Conservation (phyloP, 2,329 filamentous ascomycete genomes). For the Dactylella cylindrospora region DNA sequence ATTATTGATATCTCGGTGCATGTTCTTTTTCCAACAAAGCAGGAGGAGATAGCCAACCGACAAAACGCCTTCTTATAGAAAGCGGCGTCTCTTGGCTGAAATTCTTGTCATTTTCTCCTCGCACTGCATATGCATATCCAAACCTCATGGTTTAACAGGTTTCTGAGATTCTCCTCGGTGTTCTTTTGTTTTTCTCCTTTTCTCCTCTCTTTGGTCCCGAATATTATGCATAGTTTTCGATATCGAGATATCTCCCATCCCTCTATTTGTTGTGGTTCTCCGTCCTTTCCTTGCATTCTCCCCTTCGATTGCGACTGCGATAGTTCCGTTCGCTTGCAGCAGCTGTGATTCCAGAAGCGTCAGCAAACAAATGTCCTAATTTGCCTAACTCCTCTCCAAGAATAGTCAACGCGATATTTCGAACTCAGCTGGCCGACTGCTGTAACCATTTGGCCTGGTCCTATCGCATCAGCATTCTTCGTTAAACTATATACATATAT, state of each 20-base stretch:
- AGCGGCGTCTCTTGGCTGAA: slow-evolving; percentile 36
- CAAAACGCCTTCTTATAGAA: slow-evolving; percentile 37
- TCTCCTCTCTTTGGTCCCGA: no score
- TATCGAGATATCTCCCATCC: not conserved
- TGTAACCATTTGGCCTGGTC: no score
- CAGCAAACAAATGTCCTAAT: no score
- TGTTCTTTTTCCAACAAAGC: slow-evolving; percentile 14
- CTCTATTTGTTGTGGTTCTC: slow-evolving; percentile 1
- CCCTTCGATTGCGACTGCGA: not conserved
- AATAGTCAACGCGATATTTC: no score
- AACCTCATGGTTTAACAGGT: not conserved
- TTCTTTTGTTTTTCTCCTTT: slow-evolving; percentile 1
- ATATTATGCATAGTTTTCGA: no score
- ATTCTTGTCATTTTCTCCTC: slow-evolving; percentile 1
- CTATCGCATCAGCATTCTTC: no score
- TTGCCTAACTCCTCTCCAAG: no score
- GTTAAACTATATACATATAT: not conserved
- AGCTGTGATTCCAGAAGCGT: no score
- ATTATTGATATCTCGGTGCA: not conserved
- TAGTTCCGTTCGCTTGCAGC: no score
- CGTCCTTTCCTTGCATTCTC: not conserved
- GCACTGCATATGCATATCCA: slow-evolving; percentile 4
- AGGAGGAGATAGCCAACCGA: no score
- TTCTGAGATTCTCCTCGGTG: not conserved
- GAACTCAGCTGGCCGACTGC: no score